Evolutionary conservation across 208 protist genomes (phyloP).

Genomic region (Leishmania mexicana): DNA sequence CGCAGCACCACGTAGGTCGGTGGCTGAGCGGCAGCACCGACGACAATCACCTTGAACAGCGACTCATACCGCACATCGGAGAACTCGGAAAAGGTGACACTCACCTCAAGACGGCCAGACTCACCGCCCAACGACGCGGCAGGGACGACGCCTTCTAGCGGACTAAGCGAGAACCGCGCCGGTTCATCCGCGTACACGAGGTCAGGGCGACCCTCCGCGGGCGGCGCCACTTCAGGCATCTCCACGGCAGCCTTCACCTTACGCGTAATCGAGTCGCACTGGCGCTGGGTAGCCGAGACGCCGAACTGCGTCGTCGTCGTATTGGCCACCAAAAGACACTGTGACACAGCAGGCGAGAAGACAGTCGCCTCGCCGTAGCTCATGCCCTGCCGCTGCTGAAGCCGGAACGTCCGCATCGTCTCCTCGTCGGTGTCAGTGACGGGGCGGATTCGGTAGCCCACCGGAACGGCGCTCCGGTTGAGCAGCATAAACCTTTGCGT

Average conservation of each 20-base stretch:
- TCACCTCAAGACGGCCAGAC: conserved; percentile 47
- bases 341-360: neutral
- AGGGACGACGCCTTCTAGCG: conserved; percentile 54
- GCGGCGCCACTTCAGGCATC: conserved; percentile 37
- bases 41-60: conserved; percentile 56
- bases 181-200: conserved; percentile 39
- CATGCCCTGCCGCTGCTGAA: conserved; percentile 22
- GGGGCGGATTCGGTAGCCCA: conserved; percentile 46
- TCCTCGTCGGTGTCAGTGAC: conserved; percentile 21
- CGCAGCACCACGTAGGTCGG: conserved; percentile 51
- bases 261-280: conserved; percentile 26
- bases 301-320: conserved; percentile 26
- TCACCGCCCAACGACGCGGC: conserved; percentile 72
- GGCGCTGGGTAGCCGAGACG: conserved; percentile 3
- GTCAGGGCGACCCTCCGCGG: conserved; percentile 23
- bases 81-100: conserved; percentile 62
- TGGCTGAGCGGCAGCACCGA: conserved; percentile 37
- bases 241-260: conserved; percentile 50
- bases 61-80: conserved; percentile 77
- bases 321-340: conserved; percentile 3
- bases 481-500: conserved; percentile 57
- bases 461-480: conserved; percentile 49
- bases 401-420: conserved; percentile 16
- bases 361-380: neutral
- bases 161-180: conserved; percentile 54